Base-by-base conservation (phyloP, 2,329 filamentous ascomycete species). In the Talaromyces sp. region DNA sequence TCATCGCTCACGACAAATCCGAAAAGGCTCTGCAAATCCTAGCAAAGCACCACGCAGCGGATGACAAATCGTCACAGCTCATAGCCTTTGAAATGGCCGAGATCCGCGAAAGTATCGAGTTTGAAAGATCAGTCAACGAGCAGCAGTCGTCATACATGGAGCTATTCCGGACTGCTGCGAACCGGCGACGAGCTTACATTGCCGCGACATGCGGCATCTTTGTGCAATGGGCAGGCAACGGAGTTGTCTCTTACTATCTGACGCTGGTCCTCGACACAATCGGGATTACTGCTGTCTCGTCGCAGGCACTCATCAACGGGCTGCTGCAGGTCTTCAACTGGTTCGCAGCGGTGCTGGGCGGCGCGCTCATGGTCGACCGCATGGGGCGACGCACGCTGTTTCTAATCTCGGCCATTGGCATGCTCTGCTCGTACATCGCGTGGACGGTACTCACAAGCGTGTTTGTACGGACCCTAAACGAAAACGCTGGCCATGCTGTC, bases 221-320 rank as follows among this genome's bases (percentile, higher is more conserved):
- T 27, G 49, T 52, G 1, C 86, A 89, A 73, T 89, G 87, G 75
- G 85, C 82, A 58, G 87, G 87, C 47, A 89, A 88, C 69, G 86
- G 84, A 19, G 75, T 89, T 1, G 85, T 89, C 69, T 85, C 82
- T 64, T 88, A 89, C 75, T 89, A 89, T 71, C 85, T 87, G 68
- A 83, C 86, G 63, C 78, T 82, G 62, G 81, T 89, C 65, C 88
- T 88, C 73, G 76, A 80, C 49, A 82, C 82, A 55, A 85, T 85
- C 55, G 86, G 86, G 44, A 87, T 89, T 68, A 82, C 68, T 1
- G 75, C 36, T 2, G 28, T 47, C 3, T 19, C 33, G 55, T 53
- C 36, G 13, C 42, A 61, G 32, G 39, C 42, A 17, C 42, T 49
- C 28, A 61, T 61, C 44, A 61, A 61, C 54, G 59, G 53, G 2